Base-by-base conservation (phyloP, 2,329 filamentous ascomycete species). In the Pseudocercospora crystallina region DNA sequence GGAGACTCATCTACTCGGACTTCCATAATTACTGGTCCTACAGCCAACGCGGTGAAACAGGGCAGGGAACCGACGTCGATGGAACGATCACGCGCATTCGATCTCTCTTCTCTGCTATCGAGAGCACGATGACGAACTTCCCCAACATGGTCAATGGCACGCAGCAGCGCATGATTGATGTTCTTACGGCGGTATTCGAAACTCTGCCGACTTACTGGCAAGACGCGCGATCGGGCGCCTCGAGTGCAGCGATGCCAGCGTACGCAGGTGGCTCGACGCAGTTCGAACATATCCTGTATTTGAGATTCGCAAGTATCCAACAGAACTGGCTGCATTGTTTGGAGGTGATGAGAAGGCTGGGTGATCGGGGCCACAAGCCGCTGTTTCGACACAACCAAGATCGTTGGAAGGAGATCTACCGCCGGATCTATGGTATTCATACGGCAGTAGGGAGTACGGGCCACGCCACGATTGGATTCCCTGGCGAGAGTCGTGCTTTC, bases 271-370 rank as follows among this genome's bases (percentile, higher is more conserved):
- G 50, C 1, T 33, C 38, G 11, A 35, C 36, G 34, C 54, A 59
- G 8, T 50, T 49, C 40, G 57, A 57, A 39, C 51, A 52, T 36
- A 55, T 48, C 13, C 52, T 59, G 29, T 53, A 49, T 41, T 37
- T 51, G 10, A 52, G 55, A 15, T 59, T 59, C 49, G 47, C 51
- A 11, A 48, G 47, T 9, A 39, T 44, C 3, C 42, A 34, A 14
- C 9, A 40, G 9, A 48, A 52, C 20, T 59, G 56, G 56, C 33
- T 42, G 15, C 36, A 26, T 8, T 59, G 54, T 42, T n/a, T 54
- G 5, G 43, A 54, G 14, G 44, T 49, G 3, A 29, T 59, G 14
- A 30, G 56, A 2, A 26, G 33, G 17, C 44, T 57, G 11, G 26
- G 37, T 9, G 32, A 30, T 11, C 5, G 14, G 9, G 34, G 43